Evolutionary conservation across 257 asterid genomes (phyloP), one percentile per base, ranked within the genome.

Genomic region (Nicotiana attenuata): DNA sequence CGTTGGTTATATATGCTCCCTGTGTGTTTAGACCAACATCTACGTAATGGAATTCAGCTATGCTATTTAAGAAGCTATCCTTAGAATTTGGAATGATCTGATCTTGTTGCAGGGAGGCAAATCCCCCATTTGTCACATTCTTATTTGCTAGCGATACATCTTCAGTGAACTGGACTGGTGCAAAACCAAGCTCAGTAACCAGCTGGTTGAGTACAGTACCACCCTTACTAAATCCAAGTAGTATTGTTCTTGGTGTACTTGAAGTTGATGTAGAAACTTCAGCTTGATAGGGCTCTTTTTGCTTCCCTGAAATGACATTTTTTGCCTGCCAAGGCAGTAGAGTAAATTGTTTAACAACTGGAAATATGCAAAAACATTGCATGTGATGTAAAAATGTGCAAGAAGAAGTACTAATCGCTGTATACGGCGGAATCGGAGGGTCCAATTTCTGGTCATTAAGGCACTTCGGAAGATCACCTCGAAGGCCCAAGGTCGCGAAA

Each of bases 141-240:
- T 82, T 86, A 29, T 82, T 87, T 24, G 84, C 82, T 75, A 80
- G 84, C 17, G 68, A 17, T 24, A 82, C 80, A 13, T 64, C 26
- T 64, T 88, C 87, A 10, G 85, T 17, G 68, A 90, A 80, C 79
- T 79, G 85, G 81, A 38, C 57, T 83, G 91, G 90, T 64, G 91
- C 57, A 69, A 83, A 84, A 77, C 89, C 88, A 78, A 94, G 92
- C 91, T 96, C 98, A 13, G 97, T 86, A 55, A 92, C 60, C 53
- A 96, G 93, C 97, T 96, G 99, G 87, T 96, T 94, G 77, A 96
- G 90, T 60, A 96, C 87, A 38, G 85, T 87, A 22, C 99, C 98
- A n/a, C 99, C 99, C 83, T 96, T 96, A 31, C 99, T 96, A 65
- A 96, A 96, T 83, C 99, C 99, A 60, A 96, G 91, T 69, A 96